A percentile compares a stretch with the other conserved stretches of the same genome.
Conservation (phyloP, 306 rosid species). For the Gastrolobium villosum region DNA sequence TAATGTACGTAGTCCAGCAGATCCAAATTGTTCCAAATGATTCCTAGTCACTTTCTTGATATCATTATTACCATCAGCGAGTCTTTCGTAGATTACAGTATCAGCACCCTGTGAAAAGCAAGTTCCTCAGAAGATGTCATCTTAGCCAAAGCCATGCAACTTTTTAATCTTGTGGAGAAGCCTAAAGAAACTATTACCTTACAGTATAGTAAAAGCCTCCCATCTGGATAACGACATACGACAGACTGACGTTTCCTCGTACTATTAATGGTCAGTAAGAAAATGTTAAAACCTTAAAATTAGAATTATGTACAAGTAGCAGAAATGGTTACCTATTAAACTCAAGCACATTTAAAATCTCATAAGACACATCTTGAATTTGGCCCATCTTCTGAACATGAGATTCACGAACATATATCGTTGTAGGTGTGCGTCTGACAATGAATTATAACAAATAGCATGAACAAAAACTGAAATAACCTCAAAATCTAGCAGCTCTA, state of each 20-base stretch:
- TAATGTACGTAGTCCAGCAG: conserved; percentile 89
- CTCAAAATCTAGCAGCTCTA: conserved; percentile 38
- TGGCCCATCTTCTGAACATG: conserved; percentile 85
- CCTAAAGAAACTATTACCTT: conserved; percentile 75
- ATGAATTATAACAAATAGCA: conserved; percentile 43
- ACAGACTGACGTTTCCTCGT: conserved; percentile 99
- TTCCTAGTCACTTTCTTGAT: conserved; percentile 79
- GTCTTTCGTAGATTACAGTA: conserved; percentile 86
- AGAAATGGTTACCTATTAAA: conserved; percentile 77
- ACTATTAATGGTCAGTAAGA: conserved; percentile 58
- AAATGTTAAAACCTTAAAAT: conserved; percentile 10
- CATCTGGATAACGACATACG: conserved; percentile 94
- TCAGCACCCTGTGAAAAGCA: conserved; percentile 91
- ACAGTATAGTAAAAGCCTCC: conserved; percentile 91
- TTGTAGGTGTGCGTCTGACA: conserved; percentile 93
- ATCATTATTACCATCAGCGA: conserved; percentile 64
- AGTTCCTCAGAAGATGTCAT: conserved; percentile 50
- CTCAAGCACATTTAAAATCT: conserved; percentile 95
- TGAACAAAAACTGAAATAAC: conserved; percentile 44
- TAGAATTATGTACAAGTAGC: neutral
- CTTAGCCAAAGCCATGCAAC: conserved; percentile 45
- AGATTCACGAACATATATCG: conserved; percentile 89
- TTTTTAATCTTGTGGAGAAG: conserved; percentile 27
- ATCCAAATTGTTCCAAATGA: conserved; percentile 86
- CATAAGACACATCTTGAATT: conserved; percentile 78